Conservation (phyloP, 495 filamentous ascomycete genomes). For the Hypoxylon trugodes region DNA sequence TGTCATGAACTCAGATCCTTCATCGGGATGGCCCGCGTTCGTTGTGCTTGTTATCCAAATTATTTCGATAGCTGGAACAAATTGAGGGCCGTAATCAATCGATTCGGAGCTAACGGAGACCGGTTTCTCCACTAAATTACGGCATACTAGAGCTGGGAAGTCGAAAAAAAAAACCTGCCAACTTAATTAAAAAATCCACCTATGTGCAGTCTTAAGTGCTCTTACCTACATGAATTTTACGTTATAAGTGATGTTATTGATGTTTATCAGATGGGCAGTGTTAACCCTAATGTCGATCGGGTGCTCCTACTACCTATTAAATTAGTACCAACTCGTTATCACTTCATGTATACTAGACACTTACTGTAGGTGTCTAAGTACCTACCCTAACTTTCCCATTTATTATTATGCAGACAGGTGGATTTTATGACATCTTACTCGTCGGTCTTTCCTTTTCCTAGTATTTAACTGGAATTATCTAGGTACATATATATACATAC, state of each 20-base stretch:
- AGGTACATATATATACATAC: background rate
- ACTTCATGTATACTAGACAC: no score
- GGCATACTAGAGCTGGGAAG: conserved; percentile 12
- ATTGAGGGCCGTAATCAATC: conserved; percentile 12
- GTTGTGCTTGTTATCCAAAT: background rate
- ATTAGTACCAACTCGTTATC: background rate
- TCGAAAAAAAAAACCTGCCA: background rate
- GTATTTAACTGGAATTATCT: no score
- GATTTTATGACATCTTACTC: no score
- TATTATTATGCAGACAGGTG: no score
- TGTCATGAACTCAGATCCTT: conserved; percentile 19
- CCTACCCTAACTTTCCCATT: no score
- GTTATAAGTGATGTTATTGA: conserved; percentile 18
- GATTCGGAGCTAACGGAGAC: conserved; percentile 32
- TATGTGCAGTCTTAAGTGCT: no score
- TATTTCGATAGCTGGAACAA: background rate
- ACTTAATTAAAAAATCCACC: no score
- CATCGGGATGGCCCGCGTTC: conserved; percentile 21
- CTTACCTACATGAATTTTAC: no score
- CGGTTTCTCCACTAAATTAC: conserved; percentile 12
- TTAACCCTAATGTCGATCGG: background rate
- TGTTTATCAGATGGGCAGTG: conserved; percentile 9
- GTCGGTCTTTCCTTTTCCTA: no score
- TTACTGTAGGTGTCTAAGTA: no score
- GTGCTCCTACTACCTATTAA: conserved; percentile 17